A percentile compares a stretch with the other conserved stretches of the same genome.
Conservation (phyloP, 2,329 filamentous ascomycete species). For the Ophiocordyceps sinensis region DNA sequence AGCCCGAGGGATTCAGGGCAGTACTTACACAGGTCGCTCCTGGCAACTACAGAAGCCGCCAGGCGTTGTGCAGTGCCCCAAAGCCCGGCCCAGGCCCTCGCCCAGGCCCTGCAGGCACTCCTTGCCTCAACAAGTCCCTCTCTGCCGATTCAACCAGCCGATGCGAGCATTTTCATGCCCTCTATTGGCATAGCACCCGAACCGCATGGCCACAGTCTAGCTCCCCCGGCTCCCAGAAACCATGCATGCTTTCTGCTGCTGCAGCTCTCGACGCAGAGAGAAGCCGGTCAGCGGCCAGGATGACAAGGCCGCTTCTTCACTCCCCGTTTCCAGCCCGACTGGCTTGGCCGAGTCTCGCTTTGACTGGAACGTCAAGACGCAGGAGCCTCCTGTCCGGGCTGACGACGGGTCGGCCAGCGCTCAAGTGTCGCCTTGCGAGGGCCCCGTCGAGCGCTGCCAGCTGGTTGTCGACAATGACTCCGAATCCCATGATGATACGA, state of each 20-base stretch:
- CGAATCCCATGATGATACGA: conserved; percentile 21
- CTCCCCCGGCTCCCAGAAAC: no score
- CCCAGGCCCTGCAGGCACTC: no score
- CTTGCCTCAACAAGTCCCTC: no score
- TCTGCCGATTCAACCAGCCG: no score
- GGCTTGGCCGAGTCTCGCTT: neutral
- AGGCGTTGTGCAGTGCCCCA: no score
- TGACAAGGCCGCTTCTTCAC: neutral
- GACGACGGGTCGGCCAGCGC: neutral
- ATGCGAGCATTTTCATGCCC: no score
- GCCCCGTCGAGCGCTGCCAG: conserved; percentile 15
- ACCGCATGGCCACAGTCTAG: no score
- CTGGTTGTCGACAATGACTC: conserved; percentile 24
- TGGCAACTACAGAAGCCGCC: no score
- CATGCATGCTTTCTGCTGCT: conserved; percentile 12
- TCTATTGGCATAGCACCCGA: no score
- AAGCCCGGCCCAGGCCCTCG: no score
- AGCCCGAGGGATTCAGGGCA: no score
- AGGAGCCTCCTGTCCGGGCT: neutral
- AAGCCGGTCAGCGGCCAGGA: neutral
- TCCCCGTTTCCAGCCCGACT: neutral
- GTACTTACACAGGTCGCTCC: no score
- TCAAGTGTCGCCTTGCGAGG: conserved; percentile 5
- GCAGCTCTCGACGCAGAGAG: conserved; percentile 4
- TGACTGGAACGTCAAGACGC: neutral